phyloP scores from a whole-genome alignment of 371 early-diverging fungal genomes.

The Mucor sp. region DNA sequence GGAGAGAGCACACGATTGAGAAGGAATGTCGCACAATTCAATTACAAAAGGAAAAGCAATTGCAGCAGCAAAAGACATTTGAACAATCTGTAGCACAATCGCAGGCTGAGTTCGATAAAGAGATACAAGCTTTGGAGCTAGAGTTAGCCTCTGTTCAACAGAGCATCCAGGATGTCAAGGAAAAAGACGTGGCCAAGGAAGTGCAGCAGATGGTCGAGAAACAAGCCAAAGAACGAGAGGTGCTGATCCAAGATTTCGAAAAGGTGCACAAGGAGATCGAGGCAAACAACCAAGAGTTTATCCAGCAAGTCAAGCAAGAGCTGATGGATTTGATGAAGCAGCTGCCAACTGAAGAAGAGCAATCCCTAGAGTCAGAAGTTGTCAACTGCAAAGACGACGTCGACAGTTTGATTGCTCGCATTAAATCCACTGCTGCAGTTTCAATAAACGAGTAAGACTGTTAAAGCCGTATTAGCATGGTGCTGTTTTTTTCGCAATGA shows the following conservation, averaged over 20 bases:
- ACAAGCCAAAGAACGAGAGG: conserved; percentile 22
- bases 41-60: conserved; percentile 23
- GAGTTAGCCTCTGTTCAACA: conserved; percentile 22
- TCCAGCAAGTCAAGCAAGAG: conserved; percentile 13
- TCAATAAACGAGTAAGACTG: conserved; percentile 1
- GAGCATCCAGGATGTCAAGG: conserved; percentile 13
- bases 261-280: conserved; percentile 17
- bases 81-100: conserved; percentile 26
- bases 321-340: conserved; percentile 6
- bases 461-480: neutral
- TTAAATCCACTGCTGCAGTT: conserved; percentile 14
- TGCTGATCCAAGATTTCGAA: conserved; percentile 3
- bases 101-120: conserved; percentile 25
- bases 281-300: conserved; percentile 13
- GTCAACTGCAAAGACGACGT: conserved; percentile 32
- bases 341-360: neutral
- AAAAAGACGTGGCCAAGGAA: conserved; percentile 11
- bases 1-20: conserved; percentile 29
- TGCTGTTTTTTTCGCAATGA: neutral
- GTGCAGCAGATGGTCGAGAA: conserved; percentile 17
- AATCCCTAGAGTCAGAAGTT: conserved; percentile 13
- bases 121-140: conserved; percentile 15
- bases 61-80: conserved; percentile 26
- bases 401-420: conserved; percentile 22
- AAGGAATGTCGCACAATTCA: conserved; percentile 27